phyloP scores from a whole-genome alignment of 495 filamentous ascomycete species.

The Cercophora newfieldiana region DNA sequence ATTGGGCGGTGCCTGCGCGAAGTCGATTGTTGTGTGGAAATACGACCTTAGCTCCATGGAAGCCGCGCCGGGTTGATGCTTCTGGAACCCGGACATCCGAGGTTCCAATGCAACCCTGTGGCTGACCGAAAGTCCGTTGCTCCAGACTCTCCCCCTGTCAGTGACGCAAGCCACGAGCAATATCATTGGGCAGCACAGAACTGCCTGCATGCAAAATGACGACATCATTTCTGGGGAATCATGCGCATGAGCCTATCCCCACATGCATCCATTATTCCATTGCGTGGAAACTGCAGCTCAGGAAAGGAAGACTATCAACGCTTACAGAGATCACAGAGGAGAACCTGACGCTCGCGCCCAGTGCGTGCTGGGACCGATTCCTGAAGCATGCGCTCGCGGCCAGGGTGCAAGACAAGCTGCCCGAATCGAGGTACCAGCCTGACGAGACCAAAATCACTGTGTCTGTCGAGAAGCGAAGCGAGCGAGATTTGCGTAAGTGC shows the following conservation, averaged over 20 bases:
- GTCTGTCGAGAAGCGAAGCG: slow-evolving; percentile 11
- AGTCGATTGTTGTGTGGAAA: too few relatives aligned
- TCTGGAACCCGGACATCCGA: too few relatives aligned
- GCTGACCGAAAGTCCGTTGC: too few relatives aligned
- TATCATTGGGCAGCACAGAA: too few relatives aligned
- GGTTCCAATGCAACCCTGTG: too few relatives aligned
- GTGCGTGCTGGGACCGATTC: slow-evolving; percentile 11
- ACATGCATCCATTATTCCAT: slow-evolving; percentile 14
- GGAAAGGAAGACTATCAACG: slow-evolving; percentile 14
- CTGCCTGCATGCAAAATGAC: too few relatives aligned
- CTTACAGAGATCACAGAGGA: slow-evolving; percentile 16
- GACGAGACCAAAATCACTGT: slow-evolving; percentile 12
- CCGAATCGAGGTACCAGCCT: slow-evolving; percentile 12
- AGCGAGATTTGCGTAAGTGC: slow-evolving; percentile 9
- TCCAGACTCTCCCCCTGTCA: too few relatives aligned
- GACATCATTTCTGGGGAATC: too few relatives aligned
- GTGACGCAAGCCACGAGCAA: too few relatives aligned
- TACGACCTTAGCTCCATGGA: too few relatives aligned
- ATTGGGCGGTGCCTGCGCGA: too few relatives aligned
- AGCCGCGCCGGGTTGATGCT: too few relatives aligned
- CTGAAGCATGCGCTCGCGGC: slow-evolving; percentile 10
- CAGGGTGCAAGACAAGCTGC: slow-evolving; percentile 12
- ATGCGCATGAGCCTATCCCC: slow-evolving; percentile 10
- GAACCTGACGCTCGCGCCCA: slow-evolving; percentile 10
- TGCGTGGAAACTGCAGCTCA: slow-evolving; percentile 12